Percentiles rank a stretch among this genome's conserved stretches.
These are phyloP conservation scores for Fragaria nilgerrensis DNA, from an alignment of 306 rosid genomes.

Conservation along the genomic window DNA sequence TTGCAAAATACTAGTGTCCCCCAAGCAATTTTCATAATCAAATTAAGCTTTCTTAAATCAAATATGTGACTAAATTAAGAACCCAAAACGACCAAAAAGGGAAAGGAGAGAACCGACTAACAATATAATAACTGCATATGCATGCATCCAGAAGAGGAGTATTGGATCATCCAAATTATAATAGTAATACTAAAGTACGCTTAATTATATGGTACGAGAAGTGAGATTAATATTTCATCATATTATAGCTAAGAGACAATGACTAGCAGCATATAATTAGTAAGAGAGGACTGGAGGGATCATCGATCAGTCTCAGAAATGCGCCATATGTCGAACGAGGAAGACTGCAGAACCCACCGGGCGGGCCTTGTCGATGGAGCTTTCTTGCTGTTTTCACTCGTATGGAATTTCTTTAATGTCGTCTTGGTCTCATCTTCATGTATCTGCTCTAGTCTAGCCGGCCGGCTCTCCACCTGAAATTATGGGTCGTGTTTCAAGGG, in stretches of 20 bases:
- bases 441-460: background rate
- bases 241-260: too few species aligned
- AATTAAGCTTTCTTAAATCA: background rate
- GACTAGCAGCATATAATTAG: too few species aligned
- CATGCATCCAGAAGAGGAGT: background rate
- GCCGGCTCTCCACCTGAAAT: conserved; percentile 18
- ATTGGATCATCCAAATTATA: background rate
- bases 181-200: background rate
- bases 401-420: conserved; percentile 4
- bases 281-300: background rate
- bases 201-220: background rate
- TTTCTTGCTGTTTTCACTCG: background rate
- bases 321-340: conserved; percentile 17
- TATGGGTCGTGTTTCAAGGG: conserved; percentile 15
- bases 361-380: background rate
- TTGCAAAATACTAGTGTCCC: background rate
- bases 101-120: background rate
- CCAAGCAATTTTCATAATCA: too few species aligned
- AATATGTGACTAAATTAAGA: background rate
- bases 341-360: conserved; percentile 1
- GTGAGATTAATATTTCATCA: background rate
- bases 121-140: background rate
- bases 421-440: background rate
- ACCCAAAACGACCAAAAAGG: background rate
- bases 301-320: background rate